Base-by-base conservation (phyloP, 208 protist species). In the Borovskyia barvae region DNA sequence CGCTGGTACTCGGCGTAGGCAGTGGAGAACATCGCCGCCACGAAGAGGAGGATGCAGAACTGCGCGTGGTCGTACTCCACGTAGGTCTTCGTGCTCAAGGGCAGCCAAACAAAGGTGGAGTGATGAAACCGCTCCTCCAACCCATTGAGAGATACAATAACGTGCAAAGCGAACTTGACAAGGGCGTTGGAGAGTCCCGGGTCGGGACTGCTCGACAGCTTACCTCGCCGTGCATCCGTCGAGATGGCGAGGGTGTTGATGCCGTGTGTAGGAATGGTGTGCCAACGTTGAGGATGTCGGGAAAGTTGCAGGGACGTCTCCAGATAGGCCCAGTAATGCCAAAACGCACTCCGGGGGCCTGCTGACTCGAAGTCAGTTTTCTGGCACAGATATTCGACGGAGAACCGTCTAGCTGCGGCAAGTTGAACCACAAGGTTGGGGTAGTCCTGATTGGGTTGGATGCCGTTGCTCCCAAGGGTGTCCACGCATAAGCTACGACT, bases 111-210 rank as follows among this genome's bases (percentile, higher is more conserved):
- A 58, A 75, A 90, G 9, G 66, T 82, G 53, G 82, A 80, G 62
- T 86, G 82, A 68, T 86, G 79, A 22, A 86, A 82, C 19, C 77
- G 72, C 50, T 90, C 78, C 45, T 90, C 75, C 33, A 90, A 50
- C 5, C 80, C 78, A 28, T 74, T 86, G n/a, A 90, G 49, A 4
- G 79, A 77, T 22, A 72, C 49, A 33, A 90, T 68, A 28, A 78
- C 42, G 30, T 70, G 29, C 15, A 76, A 37, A 35, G 68, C 52
- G 7, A 73, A 50, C 32, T 25, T 37, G 19, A 36, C 48, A n/a
- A 66, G 20, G 20, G n/a, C 14, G 17, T 51, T 39, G 11, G 54
- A 37, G 15, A 67, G 42, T 15, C 35, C 11, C 22, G 14, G 17
- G 24, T 22, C 33, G 0, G 15, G 15, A n/a, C 8, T 7, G 26